Evolutionary conservation across 2,329 filamentous ascomycete species (phyloP).

Genomic region (Fusarium sp.): DNA sequence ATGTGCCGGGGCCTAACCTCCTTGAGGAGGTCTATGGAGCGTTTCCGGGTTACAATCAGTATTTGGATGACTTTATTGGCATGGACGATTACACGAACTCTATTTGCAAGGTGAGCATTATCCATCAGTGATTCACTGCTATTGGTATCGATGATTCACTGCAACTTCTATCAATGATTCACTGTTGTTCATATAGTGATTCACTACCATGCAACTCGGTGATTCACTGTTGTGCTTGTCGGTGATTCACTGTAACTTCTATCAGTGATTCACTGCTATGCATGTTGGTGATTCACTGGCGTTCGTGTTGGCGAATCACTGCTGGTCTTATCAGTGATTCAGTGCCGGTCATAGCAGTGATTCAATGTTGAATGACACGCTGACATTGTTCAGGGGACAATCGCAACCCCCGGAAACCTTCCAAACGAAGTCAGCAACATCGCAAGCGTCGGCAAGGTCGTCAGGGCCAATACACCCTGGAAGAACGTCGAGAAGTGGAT

Average conservation of each 20-base stretch:
- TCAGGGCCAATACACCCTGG: not conserved
- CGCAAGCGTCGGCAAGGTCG: not conserved
- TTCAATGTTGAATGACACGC: not conserved
- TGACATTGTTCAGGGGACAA: not conserved
- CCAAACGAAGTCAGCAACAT: not conserved
- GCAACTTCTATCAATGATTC: no score
- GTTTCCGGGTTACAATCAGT: slow-evolving; percentile 7
- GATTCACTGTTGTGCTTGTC: no score
- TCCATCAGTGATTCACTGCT: no score
- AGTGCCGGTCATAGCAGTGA: not conserved
- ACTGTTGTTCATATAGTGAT: no score
- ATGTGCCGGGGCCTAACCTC: not conserved
- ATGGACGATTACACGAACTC: slow-evolving; percentile 24
- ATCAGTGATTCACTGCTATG: no score
- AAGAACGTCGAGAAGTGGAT: not conserved
- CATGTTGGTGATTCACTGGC: no score
- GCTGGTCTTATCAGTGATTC: no score
- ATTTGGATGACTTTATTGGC: slow-evolving; percentile 13
- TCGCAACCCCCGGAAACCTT: not conserved
- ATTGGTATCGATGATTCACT: no score
- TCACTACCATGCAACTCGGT: no score
- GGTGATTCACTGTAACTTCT: no score
- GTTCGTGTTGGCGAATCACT: no score
- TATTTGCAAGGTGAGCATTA: slow-evolving; percentile 6
- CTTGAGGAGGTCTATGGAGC: slow-evolving; percentile 5